Evolutionary conservation across 2,329 filamentous ascomycete genomes (phyloP), one percentile per base, ranked within the genome.

Genomic region (Colletotrichum cordylinicola): DNA sequence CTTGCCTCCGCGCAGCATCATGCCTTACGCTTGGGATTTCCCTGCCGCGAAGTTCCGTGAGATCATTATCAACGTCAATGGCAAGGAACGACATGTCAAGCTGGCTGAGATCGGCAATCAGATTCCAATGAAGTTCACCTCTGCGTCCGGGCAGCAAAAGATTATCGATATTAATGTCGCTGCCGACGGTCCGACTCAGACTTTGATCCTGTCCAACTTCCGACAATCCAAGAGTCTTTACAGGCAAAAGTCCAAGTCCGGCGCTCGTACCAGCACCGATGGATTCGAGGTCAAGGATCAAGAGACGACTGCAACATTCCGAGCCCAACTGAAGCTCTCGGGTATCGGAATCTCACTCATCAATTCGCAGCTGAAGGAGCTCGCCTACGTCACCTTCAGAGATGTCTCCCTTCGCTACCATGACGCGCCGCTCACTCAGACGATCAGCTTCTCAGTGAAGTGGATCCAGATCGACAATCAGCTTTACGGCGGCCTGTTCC

Each of bases 381-480:
- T 99, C 52, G 94, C 98, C 4, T 99, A 99, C 81, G 86, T 98
- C 80, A 99, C 97, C 0, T 94, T 98, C 85, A 91, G 96, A 67
- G 96, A 98, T 77, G 94, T 98, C 31, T 93, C 97, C 80, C 86
- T 99, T 78, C 96, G 96, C 77, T 98, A 97, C 84, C 95, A 93
- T 72, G 97, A 99, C 81, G 98, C 97, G n/a, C 91, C 93, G 21
- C 88, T 98, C 18, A 98, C 98, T 82, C 97, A 99, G 85, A 98
- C 96, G 1, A 86, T 98, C 77, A 96, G 95, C 64, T 88, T 97
- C 67, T 95, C 95, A 0, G 94, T 98, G 83, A 98, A 99, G 84
- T 99, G 98, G 98, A 97, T 99, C 33, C 97, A 99, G 85, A 95
- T 99, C 80, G 97, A 99, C 85, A 99, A 99, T 80, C 97, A 99